These are phyloP conservation scores for Gracilariopsis chorda DNA, from an alignment of 23 red algal species.

Conservation along the genomic window DNA sequence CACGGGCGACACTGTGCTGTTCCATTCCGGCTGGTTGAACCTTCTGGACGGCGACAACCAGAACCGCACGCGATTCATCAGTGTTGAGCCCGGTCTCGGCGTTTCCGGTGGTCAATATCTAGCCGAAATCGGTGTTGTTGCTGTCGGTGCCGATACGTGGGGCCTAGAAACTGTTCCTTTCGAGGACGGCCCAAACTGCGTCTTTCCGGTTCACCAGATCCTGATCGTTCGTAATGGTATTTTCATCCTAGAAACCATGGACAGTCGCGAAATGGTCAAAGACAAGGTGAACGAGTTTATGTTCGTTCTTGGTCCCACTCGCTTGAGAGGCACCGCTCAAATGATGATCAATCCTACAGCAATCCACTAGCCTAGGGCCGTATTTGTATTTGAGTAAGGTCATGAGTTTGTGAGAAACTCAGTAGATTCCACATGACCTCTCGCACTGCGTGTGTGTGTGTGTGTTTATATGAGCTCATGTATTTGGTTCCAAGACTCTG, in stretches of 20 bases:
- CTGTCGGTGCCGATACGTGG: constrained; percentile 7
- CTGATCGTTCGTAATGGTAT: neutral
- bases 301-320: neutral
- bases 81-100: neutral
- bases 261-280: neutral
- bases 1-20: neutral
- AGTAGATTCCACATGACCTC: no score
- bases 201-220: neutral
- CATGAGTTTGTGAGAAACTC: no score
- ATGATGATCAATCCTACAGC: constrained; percentile 12
- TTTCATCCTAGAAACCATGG: constrained; percentile 1
- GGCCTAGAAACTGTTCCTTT: neutral
- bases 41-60: neutral
- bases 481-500: no score
- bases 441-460: no score
- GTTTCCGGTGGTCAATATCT: neutral
- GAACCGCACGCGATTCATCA: neutral
- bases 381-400: no score
- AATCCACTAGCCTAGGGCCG: no score
- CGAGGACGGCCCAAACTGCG: neutral
- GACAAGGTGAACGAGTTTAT: neutral
- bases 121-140: neutral
- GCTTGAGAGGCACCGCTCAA: neutral
- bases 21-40: constrained; percentile 8
- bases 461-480: no score